phyloP scores from a whole-genome alignment of 345 rosid genomes.

The Arabis hirsuta region DNA sequence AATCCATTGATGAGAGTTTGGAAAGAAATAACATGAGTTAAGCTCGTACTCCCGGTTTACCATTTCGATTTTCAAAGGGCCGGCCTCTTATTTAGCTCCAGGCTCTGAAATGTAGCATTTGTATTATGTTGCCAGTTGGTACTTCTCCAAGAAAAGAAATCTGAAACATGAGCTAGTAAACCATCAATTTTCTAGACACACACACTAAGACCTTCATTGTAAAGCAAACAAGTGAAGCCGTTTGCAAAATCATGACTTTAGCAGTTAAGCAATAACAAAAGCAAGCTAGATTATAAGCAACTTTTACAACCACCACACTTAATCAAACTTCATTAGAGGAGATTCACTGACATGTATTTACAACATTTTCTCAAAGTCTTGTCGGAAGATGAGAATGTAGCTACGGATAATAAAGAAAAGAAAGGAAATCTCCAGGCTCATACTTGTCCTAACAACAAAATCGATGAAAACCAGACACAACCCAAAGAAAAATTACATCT shows the following conservation, averaged over 20 bases:
- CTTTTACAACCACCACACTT: background rate
- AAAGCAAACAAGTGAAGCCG: constrained; percentile 16
- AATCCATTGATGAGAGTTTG: constrained; percentile 16
- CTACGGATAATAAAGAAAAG: background rate
- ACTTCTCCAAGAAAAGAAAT: constrained; percentile 4
- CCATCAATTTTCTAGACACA: constrained; percentile 15
- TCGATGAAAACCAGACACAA: background rate
- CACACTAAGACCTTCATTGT: background rate
- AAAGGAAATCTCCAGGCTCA: constrained; percentile 1
- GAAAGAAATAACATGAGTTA: background rate
- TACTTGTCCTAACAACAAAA: background rate
- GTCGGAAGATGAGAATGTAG: constrained; percentile 23
- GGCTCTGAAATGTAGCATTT: constrained; percentile 17
- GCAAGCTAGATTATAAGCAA: background rate
- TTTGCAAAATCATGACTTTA: constrained; percentile 22
- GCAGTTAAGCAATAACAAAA: background rate
- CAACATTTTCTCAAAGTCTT: background rate
- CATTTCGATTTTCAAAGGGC: constrained; percentile 1
- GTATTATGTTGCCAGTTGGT: background rate
- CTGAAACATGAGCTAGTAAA: constrained; percentile 17
- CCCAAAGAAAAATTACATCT: background rate
- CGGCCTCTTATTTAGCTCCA: constrained; percentile 15
- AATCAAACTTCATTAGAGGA: constrained; percentile 2
- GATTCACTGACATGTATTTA: background rate
- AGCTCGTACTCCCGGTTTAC: constrained; percentile 7